phyloP scores from a whole-genome alignment of 2,329 filamentous ascomycete species.

The Fusarium annulatum region DNA sequence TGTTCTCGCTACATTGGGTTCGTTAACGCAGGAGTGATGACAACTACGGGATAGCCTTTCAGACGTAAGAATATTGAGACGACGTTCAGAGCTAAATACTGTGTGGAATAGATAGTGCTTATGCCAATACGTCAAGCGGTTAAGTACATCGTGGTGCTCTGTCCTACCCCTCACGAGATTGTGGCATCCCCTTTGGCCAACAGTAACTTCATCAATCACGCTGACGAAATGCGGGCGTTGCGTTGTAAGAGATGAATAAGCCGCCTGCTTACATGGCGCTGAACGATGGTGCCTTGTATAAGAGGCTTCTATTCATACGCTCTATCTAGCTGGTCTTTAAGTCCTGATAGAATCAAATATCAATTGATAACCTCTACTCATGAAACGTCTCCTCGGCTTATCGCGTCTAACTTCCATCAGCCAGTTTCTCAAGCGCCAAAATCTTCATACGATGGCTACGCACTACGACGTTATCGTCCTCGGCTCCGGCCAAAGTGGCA shows the following conservation, averaged over 20 bases:
- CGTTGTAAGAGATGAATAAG: conserved; percentile 30
- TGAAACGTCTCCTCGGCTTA: conserved; percentile 15
- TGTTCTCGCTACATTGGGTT: conserved; percentile 51
- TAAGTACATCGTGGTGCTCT: conserved; percentile 12
- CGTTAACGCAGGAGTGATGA: conserved; percentile 26
- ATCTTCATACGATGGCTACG: conserved; percentile 27
- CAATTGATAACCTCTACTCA: neutral
- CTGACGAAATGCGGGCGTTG: conserved; percentile 35
- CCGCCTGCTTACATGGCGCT: conserved; percentile 23
- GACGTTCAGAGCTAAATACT: neutral
- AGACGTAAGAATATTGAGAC: neutral
- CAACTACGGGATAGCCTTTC: neutral
- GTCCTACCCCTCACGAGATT: conserved; percentile 40
- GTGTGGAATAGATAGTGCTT: conserved; percentile 1
- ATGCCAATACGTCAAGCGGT: neutral
- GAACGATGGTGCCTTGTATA: neutral
- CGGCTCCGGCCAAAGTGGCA: conserved; percentile 65
- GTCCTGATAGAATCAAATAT: neutral
- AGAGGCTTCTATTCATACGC: neutral
- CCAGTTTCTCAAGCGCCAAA: neutral
- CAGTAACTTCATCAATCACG: conserved; percentile 20
- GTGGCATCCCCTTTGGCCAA: conserved; percentile 6
- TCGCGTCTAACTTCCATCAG: neutral
- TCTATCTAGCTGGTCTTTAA: neutral
- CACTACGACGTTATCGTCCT: conserved; percentile 55